Percentiles rank a stretch among this genome's conserved stretches.
Conservation (phyloP, 2,329 filamentous ascomycete genomes). For the Talaromyces amestolkiae region DNA sequence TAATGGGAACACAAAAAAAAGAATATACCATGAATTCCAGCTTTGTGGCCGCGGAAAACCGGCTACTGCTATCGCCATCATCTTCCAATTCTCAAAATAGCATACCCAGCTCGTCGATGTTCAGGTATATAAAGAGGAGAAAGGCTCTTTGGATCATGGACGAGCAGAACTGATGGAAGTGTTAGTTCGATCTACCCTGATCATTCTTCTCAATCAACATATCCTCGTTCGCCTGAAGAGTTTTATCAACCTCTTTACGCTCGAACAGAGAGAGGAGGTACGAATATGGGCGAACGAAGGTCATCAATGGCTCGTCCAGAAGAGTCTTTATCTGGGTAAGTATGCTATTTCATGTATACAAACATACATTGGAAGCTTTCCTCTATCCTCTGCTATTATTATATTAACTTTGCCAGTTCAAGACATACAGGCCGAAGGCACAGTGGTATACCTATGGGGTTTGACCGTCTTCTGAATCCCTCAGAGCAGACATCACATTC, state of each 20-base stretch:
- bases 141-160: background rate
- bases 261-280: background rate
- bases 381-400: background rate
- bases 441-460: conserved; percentile 36
- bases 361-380: background rate
- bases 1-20: background rate
- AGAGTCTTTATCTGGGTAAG: background rate
- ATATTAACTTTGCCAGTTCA: background rate
- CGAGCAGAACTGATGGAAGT: background rate
- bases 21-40: background rate
- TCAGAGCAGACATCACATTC: conserved; percentile 21
- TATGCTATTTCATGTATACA: background rate
- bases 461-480: conserved; percentile 39
- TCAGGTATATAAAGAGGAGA: conserved; percentile 7
- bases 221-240: conserved; percentile 1
- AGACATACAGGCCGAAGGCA: conserved; percentile 10
- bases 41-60: background rate
- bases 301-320: conserved; percentile 4
- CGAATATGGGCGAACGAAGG: background rate
- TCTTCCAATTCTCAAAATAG: background rate
- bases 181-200: conserved; percentile 4
- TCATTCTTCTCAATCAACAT: conserved; percentile 13
- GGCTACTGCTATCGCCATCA: conserved; percentile 1
- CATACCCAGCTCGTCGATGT: background rate
- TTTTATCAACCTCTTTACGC: conserved; percentile 1